Evolutionary conservation across 2,329 filamentous ascomycete genomes (phyloP).

Genomic region (Rhynchosporium graminicola): DNA sequence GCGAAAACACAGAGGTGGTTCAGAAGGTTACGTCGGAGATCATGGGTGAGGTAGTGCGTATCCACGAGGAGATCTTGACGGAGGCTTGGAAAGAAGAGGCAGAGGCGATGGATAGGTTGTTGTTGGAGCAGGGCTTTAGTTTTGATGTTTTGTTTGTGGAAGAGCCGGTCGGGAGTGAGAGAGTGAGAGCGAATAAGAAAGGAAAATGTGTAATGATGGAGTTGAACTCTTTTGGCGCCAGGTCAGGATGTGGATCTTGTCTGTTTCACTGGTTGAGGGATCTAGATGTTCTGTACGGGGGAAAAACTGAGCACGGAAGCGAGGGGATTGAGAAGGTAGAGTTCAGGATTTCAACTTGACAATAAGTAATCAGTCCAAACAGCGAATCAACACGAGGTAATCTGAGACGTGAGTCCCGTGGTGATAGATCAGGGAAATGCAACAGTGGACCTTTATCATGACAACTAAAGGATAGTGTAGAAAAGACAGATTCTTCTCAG

Average conservation of each 20-base stretch:
- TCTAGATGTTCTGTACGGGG: slow-evolving; percentile 42
- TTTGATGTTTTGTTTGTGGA: slow-evolving; percentile 46
- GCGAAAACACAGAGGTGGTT: slow-evolving; percentile 16
- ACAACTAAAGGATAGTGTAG: too few species aligned
- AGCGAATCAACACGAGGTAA: too few species aligned
- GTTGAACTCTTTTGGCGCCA: slow-evolving; percentile 48
- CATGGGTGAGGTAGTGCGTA: slow-evolving; percentile 24
- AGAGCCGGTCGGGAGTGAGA: too few species aligned
- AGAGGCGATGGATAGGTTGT: slow-evolving; percentile 31
- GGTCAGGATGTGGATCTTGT: slow-evolving; percentile 48
- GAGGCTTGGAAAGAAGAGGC: slow-evolving; percentile 4
- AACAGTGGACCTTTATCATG: too few species aligned
- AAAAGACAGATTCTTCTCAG: too few species aligned
- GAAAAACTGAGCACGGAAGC: slow-evolving; percentile 3
- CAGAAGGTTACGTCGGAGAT: slow-evolving; percentile 29
- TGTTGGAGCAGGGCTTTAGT: slow-evolving; percentile 45
- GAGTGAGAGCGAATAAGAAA: slow-evolving; percentile 31
- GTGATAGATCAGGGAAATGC: too few species aligned
- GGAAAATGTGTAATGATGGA: slow-evolving; percentile 42
- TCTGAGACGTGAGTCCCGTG: too few species aligned
- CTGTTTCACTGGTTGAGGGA: slow-evolving; percentile 50
- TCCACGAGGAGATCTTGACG: slow-evolving; percentile 38
- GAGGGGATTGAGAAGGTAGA: slow-evolving; percentile 31
- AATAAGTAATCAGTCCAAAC: too few species aligned
- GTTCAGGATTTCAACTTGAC: slow-evolving; percentile 34